phyloP scores from a whole-genome alignment of 768 basidiomycete genomes.

The Tephrocybe rancida region DNA sequence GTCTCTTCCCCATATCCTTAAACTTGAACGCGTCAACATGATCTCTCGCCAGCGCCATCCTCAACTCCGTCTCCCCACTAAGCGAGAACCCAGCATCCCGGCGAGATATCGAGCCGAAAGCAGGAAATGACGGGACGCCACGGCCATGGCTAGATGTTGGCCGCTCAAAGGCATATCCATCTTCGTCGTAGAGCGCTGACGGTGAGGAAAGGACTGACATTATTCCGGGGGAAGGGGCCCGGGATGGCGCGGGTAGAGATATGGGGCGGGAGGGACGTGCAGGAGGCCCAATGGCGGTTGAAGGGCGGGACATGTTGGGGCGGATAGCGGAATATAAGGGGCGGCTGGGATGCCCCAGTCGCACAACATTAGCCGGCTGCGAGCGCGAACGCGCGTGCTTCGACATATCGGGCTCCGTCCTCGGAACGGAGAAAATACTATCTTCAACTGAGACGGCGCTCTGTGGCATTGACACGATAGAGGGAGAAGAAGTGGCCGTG shows the following conservation, averaged over 20 bases:
- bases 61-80: slow-evolving; percentile 61
- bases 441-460: slow-evolving; percentile 14
- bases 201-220: slow-evolving; percentile 19
- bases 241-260: slow-evolving; percentile 15
- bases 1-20: slow-evolving; percentile 18
- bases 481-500: not conserved
- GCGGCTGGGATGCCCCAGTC: slow-evolving; percentile 52
- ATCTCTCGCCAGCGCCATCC: slow-evolving; percentile 51
- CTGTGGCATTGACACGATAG: not conserved
- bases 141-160: not conserved
- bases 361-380: slow-evolving; percentile 29
- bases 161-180: slow-evolving; percentile 6
- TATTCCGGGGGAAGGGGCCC: slow-evolving; percentile 18
- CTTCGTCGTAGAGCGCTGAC: slow-evolving; percentile 10
- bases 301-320: slow-evolving; percentile 18
- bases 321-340: slow-evolving; percentile 61
- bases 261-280: slow-evolving; percentile 5
- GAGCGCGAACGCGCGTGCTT: slow-evolving; percentile 24
- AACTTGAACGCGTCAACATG: slow-evolving; percentile 18
- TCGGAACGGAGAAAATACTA: slow-evolving; percentile 5
- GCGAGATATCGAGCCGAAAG: slow-evolving; percentile 27
- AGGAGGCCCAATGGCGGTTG: slow-evolving; percentile 7
- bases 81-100: slow-evolving; percentile 48
- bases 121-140: slow-evolving; percentile 12
- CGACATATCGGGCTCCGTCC: not conserved